These are phyloP conservation scores for Agapanthus africanus DNA, from an alignment of 106 monocot species.

Conservation along the genomic window DNA sequence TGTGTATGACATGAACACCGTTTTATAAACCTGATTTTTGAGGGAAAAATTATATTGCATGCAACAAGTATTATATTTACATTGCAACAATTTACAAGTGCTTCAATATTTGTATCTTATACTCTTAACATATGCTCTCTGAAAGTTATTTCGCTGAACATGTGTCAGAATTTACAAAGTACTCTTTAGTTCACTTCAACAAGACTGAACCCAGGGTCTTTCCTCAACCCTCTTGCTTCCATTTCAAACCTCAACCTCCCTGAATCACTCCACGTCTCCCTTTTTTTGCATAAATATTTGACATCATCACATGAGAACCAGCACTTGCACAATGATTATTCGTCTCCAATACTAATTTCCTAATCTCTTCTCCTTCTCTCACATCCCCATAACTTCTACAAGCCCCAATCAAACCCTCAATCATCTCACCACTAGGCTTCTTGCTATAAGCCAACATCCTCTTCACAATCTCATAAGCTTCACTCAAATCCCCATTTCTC, in stretches of 20 bases:
- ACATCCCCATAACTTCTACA: conserved; percentile 33
- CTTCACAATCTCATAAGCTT: conserved; percentile 50
- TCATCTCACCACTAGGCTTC: conserved; percentile 22
- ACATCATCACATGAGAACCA: conserved; percentile 50
- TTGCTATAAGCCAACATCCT: conserved; percentile 17
- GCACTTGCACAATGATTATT: conserved; percentile 3
- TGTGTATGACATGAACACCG: too few relatives aligned
- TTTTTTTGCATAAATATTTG: conserved; percentile 56
- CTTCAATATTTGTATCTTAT: too few relatives aligned
- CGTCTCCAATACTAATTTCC: conserved; percentile 26
- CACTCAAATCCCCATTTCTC: conserved; percentile 41
- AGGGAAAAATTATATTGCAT: too few relatives aligned
- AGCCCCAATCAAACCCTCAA: conserved; percentile 74
- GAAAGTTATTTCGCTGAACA: too few relatives aligned
- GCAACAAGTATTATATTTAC: too few relatives aligned
- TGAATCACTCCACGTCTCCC: conserved; percentile 46
- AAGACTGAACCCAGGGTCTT: conserved; percentile 35
- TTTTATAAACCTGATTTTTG: too few relatives aligned
- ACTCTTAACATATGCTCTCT: too few relatives aligned
- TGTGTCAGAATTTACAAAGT: too few relatives aligned
- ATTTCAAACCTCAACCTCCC: conserved; percentile 41
- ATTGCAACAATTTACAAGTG: too few relatives aligned
- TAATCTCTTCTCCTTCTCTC: conserved; percentile 42
- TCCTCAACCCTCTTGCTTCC: conserved; percentile 43
- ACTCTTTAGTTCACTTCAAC: too few relatives aligned